Evolutionary conservation across 768 basidiomycete genomes (phyloP), one percentile per base, ranked within the genome.

Genomic region (Lactarius indigo): DNA sequence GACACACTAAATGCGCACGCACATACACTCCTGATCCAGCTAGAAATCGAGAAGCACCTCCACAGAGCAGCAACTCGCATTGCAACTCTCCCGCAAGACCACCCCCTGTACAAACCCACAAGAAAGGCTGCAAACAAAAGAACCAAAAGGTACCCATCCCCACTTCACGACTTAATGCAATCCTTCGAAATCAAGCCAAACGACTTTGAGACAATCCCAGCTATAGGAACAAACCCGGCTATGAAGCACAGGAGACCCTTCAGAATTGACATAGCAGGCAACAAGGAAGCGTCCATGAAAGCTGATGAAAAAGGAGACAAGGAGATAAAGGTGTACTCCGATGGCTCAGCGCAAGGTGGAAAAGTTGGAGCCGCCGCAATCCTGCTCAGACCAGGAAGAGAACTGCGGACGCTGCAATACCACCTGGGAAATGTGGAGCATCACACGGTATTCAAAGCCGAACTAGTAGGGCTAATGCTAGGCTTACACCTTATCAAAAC

Each of bases 151-250:
- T 18, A 42, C 18, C 18, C 1, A 20, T 31, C 39, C 50, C 60
- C 71, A 0, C 20, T 74, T 1, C 74, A 74, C n/a, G 17, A 64
- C 0, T 64, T 74, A 0, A 47, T 72, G 15, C 61, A 59, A 13
- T 20, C 44, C 0, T 72, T 37, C 44, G 2, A 28, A 0, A 50
- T 70, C 2, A 2, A 54, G 0, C 59, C 64, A 0, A 6, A 8
- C 0, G 3, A 8, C 0, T 28, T 68, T 6, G 71, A 74, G 33
- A 68, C 33, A 0, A 70, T 74, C 31, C 6, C 42, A 0, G 2
- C 62, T 0, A n/a, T 20, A 3, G 47, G 52, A 8, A 50, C 28
- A 0, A n/a, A 44, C 37, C 68, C 73, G 0, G 61, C 56, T 18
- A 63, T 12, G 0, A 35, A 31, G 0, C 18, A 54, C 26, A 30